Conservation (phyloP, 129 eudicot species). For the Helianthus tuberosus region DNA sequence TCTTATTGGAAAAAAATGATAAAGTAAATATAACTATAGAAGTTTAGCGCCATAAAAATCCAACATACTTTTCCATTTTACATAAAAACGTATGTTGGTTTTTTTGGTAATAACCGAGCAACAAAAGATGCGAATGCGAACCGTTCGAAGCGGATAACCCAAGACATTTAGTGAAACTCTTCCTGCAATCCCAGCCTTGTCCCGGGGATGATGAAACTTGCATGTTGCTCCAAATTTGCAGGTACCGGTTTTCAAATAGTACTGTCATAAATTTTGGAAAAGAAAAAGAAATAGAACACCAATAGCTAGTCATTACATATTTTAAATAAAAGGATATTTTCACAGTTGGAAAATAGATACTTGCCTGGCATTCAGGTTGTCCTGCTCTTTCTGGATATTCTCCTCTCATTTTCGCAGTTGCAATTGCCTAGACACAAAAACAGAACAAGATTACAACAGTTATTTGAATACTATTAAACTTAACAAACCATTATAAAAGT, state of each 20-base stretch:
- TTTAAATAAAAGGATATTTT: neutral
- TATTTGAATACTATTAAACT: neutral
- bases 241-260: constrained; percentile 86
- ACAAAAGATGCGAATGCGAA: constrained; percentile 37
- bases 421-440: constrained; percentile 64
- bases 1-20: neutral
- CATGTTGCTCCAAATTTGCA: constrained; percentile 97
- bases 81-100: neutral
- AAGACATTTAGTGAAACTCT: constrained; percentile 73
- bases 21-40: neutral
- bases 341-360: constrained; percentile 10
- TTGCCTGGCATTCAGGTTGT: constrained; percentile 87
- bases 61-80: neutral
- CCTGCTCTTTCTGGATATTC: constrained; percentile 90
- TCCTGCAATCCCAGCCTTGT: constrained; percentile 93
- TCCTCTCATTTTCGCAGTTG: constrained; percentile 85
- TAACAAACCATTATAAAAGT: neutral
- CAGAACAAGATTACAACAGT: neutral
- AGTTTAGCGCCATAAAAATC: neutral
- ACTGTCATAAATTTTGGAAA: constrained; percentile 45
- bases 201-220: constrained; percentile 96
- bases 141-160: constrained; percentile 99
- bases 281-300: constrained; percentile 4
- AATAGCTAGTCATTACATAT: constrained; percentile 3
- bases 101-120: constrained; percentile 1